Evolutionary conservation across 148 eudicot genomes (phyloP).

Genomic region (Pharnaceum exiguum): DNA sequence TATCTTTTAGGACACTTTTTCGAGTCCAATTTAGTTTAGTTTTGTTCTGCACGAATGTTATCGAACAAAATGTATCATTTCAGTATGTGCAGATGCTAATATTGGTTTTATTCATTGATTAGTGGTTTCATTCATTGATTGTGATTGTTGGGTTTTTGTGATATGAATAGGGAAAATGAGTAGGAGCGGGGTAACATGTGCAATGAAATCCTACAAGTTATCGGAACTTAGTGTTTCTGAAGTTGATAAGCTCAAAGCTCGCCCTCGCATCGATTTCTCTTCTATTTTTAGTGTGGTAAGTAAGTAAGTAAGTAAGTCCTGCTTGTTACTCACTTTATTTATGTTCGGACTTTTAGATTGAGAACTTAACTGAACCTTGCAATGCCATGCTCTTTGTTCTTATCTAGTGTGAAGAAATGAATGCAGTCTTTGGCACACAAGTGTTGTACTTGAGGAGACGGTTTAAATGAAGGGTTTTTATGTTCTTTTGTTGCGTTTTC

Average conservation of each 20-base stretch:
- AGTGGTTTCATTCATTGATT: slow-evolving; percentile 4
- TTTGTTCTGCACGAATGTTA: no score
- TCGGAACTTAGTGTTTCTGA: slow-evolving; percentile 69
- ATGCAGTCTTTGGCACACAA: no score
- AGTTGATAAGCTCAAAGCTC: slow-evolving; percentile 77
- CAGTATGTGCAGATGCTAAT: no score
- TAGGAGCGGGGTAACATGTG: slow-evolving; percentile 42
- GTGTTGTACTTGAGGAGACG: no score
- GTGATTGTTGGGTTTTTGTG: slow-evolving; percentile 8
- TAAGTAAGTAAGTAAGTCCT: neutral
- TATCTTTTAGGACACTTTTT: no score
- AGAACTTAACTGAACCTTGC: neutral
- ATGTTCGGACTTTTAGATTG: neutral
- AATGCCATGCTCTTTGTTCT: no score
- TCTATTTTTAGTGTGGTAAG: slow-evolving; percentile 81
- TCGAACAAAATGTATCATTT: no score
- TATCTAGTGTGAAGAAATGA: no score
- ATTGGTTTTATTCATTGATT: neutral
- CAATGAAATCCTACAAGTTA: slow-evolving; percentile 90
- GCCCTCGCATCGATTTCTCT: slow-evolving; percentile 89
- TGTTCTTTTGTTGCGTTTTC: no score
- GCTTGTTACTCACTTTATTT: neutral
- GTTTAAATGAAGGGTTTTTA: no score
- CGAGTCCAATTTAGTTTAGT: no score
- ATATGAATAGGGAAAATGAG: slow-evolving; percentile 34